Percentiles rank a stretch among this genome's conserved stretches.
phyloP scores from a whole-genome alignment of 2,329 filamentous ascomycete species.

The Aspergillus flavus region DNA sequence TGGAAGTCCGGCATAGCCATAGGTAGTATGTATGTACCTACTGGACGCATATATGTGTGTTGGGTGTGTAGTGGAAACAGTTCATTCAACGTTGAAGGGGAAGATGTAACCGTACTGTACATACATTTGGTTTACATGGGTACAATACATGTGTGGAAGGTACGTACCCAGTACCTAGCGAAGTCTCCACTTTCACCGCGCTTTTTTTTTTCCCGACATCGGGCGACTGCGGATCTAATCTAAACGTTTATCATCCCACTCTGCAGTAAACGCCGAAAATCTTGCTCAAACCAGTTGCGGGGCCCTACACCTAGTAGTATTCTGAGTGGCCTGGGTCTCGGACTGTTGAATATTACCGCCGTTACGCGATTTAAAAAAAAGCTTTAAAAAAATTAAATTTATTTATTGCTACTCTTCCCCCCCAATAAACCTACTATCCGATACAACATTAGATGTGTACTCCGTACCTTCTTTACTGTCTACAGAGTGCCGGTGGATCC shows the following conservation, averaged over 20 bases:
- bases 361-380: background rate
- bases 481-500: background rate
- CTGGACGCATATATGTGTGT: background rate
- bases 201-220: constrained; percentile 24
- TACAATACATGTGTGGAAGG: background rate
- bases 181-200: background rate
- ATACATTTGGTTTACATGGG: background rate
- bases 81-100: background rate
- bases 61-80: too few species aligned
- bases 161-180: background rate
- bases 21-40: background rate
- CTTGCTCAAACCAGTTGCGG: constrained; percentile 10
- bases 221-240: constrained; percentile 28
- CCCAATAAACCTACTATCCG: background rate
- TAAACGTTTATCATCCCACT: constrained; percentile 19
- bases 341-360: background rate
- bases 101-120: background rate
- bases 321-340: constrained; percentile 3
- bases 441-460: background rate
- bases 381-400: too few species aligned
- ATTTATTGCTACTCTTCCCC: background rate
- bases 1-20: background rate
- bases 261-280: constrained; percentile 9
- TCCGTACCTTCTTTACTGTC: background rate
- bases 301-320: background rate